Evolutionary conservation across 208 protist species (phyloP), one percentile per base, ranked within the genome.

Genomic region (Trypanosoma scelopori): DNA sequence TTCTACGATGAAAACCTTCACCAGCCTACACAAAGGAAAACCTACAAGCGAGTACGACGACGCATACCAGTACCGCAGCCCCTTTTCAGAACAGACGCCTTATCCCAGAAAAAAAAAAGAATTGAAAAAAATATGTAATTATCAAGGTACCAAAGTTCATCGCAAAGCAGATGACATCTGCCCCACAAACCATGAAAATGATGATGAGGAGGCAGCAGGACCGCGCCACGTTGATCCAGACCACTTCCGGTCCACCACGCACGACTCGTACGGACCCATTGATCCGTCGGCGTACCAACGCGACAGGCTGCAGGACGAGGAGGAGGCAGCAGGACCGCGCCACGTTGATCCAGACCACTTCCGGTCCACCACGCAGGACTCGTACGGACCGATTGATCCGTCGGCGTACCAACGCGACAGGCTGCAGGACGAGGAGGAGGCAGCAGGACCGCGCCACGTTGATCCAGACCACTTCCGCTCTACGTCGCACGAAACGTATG

Each of bases 391-490:
- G 20, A 76, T 76, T 53, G 75, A 72, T 37, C 37, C 57, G 28
- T 64, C 72, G 51, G 79, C 71, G 55, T 89, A 89, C 68, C 74
- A 71, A 45, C 65, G 67, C 9, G 41, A 64, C 2, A 2, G 41
- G 55, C 51, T 22, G 28, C 3, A 20, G 25, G 55, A 68, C 15
- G 66, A 51, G 3, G 35, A 69, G 16, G 43, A 69, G 25, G 32
- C 42, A 13, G 37, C 42, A 15, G 53, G 43, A 27, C 43, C 35
- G 4, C 47, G 55, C 13, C 65, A 70, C 48, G 74, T 81, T 0
- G 80, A 89, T 55, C 74, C 72, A 1, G 67, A 84, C 64, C 81
- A 84, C 75, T 92, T 84, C 82, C 83, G 74, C 41, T 87, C 77
- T 3, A 85, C 81, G 13, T 69, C 68, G 55, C 57, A 72, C 20